phyloP scores from a whole-genome alignment of 1,284 basidiomycete genomes.

The Marasmius fiardii region DNA sequence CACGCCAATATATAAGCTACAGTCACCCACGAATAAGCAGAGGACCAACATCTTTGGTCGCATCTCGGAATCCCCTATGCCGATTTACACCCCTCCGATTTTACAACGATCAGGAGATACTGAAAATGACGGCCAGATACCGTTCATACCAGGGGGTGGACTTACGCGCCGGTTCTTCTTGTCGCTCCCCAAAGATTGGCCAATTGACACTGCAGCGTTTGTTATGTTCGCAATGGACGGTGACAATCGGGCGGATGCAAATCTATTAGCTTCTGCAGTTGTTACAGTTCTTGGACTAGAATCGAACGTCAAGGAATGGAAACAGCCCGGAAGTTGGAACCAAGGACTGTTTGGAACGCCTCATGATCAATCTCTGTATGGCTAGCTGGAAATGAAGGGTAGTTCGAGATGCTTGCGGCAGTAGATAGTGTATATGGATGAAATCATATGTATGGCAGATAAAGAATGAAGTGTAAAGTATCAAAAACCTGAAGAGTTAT shows the following conservation, averaged over 20 bases:
- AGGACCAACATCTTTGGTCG: conserved; percentile 34
- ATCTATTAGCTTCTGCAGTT: conserved; percentile 53
- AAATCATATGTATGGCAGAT: no score
- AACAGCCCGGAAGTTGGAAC: conserved; percentile 60
- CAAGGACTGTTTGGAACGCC: conserved; percentile 71
- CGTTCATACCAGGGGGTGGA: conserved; percentile 75
- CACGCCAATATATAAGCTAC: conserved; percentile 57
- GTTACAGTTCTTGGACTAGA: conserved; percentile 45
- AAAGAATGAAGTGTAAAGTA: no score
- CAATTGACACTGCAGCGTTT: conserved; percentile 51
- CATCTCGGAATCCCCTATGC: conserved; percentile 43
- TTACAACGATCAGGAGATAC: conserved; percentile 29
- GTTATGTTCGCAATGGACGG: conserved; percentile 75
- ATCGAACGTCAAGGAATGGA: conserved; percentile 40
- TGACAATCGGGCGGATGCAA: conserved; percentile 73
- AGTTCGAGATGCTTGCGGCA: conserved; percentile 4
- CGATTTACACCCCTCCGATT: conserved; percentile 45
- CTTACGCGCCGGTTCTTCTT: conserved; percentile 64
- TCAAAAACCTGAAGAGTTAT: background rate
- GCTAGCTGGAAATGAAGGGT: conserved; percentile 30
- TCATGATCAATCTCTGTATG: conserved; percentile 68
- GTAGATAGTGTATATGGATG: background rate
- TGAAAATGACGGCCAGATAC: conserved; percentile 30
- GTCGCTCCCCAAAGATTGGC: conserved; percentile 51
- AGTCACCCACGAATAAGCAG: conserved; percentile 35